These are phyloP conservation scores for Sergeia podlipaevii DNA, from an alignment of 208 protist species.

Conservation along the genomic window DNA sequence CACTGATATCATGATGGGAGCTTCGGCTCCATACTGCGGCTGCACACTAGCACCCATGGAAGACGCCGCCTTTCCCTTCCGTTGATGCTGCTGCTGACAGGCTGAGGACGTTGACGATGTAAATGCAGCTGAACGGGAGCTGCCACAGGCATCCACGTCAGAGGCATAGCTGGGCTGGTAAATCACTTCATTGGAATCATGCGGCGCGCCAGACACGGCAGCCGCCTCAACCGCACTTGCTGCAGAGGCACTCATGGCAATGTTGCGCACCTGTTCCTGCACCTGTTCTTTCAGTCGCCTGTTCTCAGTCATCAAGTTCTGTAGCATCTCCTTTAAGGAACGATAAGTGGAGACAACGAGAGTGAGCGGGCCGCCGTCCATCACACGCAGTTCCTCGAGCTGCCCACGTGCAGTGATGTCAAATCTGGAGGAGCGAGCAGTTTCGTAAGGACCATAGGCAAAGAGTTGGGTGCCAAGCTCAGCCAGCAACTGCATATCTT, in stretches of 20 bases:
- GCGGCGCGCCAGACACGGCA: not conserved
- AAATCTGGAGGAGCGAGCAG: constrained; percentile 17
- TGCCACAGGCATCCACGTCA: no score
- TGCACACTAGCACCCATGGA: not conserved
- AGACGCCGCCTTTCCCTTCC: not conserved
- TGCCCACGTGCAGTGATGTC: constrained; percentile 55
- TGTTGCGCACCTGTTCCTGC: constrained; percentile 42
- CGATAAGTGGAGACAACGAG: constrained; percentile 73
- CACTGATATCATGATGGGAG: constrained; percentile 27
- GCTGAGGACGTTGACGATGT: not conserved
- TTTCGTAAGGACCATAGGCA: constrained; percentile 16
- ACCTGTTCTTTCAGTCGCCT: constrained; percentile 53
- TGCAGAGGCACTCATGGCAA: constrained; percentile 7
- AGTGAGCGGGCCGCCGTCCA: constrained; percentile 81
- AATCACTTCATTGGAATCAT: no score
- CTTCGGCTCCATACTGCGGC: not conserved
- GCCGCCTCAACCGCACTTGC: constrained; percentile 6
- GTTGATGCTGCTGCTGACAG: not conserved
- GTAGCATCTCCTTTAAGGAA: constrained; percentile 72
- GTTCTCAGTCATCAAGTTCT: constrained; percentile 57
- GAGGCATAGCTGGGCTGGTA: not conserved
- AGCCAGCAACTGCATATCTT: constrained; percentile 56
- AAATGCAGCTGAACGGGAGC: not conserved
- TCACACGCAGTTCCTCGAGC: constrained; percentile 84
- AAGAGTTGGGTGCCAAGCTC: constrained; percentile 69